Percentiles rank a stretch among this genome's conserved stretches.
phyloP scores from a whole-genome alignment of 1,284 basidiomycete species.

The Sanguinoderma infundibulare region DNA sequence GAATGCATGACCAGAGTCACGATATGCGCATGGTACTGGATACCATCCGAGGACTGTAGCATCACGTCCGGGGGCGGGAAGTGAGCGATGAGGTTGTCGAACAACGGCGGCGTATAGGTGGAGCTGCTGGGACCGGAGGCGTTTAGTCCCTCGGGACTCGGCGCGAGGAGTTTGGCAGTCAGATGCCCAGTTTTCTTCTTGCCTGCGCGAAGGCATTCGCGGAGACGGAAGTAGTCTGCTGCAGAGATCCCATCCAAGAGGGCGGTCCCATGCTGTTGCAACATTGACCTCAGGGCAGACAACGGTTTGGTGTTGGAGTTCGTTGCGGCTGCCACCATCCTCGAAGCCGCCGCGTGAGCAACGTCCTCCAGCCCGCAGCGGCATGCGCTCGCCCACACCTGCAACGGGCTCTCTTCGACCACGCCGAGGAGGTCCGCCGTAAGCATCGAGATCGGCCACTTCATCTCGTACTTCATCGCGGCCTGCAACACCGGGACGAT shows the following conservation, averaged over 20 bases:
- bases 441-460: background rate
- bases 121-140: no score
- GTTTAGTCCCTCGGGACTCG: background rate
- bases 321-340: background rate
- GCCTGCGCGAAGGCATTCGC: background rate
- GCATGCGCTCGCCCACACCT: constrained; percentile 1
- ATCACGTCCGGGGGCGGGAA: constrained; percentile 39
- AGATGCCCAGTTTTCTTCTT: background rate
- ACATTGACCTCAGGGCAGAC: background rate
- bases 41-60: constrained; percentile 49
- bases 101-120: background rate
- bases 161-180: background rate
- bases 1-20: background rate
- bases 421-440: background rate
- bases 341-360: background rate
- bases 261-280: background rate
- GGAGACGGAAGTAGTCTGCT: constrained; percentile 15
- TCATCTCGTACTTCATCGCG: background rate
- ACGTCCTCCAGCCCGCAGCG: background rate
- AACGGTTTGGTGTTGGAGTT: no score
- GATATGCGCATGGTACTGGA: constrained; percentile 42
- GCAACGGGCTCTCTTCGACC: background rate
- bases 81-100: background rate
- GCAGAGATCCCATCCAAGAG: constrained; percentile 10
- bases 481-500: background rate